A percentile compares a stretch with the other conserved stretches of the same genome.
Evolutionary conservation across 495 filamentous ascomycete species (phyloP).

Genomic region (Hypoxylon fuscum): DNA sequence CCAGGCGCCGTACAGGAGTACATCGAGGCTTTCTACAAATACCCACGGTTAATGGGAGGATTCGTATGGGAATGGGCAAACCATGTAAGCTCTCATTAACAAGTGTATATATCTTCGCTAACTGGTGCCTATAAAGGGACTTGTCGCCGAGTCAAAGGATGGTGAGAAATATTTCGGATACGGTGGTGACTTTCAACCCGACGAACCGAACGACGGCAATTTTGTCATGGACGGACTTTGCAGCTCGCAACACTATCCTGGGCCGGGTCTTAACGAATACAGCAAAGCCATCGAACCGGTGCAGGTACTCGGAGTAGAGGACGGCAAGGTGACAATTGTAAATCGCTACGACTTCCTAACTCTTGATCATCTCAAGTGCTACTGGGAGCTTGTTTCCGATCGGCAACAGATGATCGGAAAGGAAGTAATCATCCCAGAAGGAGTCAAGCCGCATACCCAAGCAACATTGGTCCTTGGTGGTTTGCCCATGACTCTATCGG

Average conservation of each 20-base stretch:
- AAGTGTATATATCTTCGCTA: not conserved
- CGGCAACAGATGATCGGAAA: constrained; percentile 39
- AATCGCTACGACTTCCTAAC: constrained; percentile 64
- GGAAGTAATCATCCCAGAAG: constrained; percentile 47
- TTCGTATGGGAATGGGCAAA: constrained; percentile 84
- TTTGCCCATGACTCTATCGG: constrained; percentile 17
- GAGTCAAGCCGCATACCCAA: constrained; percentile 49
- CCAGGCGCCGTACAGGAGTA: constrained; percentile 75
- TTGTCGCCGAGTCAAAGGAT: constrained; percentile 63
- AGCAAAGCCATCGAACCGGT: constrained; percentile 73
- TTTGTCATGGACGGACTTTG: constrained; percentile 76
- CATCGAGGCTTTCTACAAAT: constrained; percentile 69
- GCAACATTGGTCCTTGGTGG: constrained; percentile 42
- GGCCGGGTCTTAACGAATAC: constrained; percentile 69
- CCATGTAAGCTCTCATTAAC: constrained; percentile 52
- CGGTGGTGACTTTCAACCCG: constrained; percentile 74
- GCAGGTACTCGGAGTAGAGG: constrained; percentile 48
- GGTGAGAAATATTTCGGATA: constrained; percentile 70
- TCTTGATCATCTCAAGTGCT: constrained; percentile 58
- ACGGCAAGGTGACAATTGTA: constrained; percentile 53
- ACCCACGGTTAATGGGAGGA: constrained; percentile 72
- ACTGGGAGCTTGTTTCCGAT: constrained; percentile 56
- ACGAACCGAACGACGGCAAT: constrained; percentile 73
- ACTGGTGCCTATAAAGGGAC: constrained; percentile 49
- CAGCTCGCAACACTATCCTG: constrained; percentile 66